Evolutionary conservation across 345 rosid genomes (phyloP).

Genomic region (Syzygium grande): DNA sequence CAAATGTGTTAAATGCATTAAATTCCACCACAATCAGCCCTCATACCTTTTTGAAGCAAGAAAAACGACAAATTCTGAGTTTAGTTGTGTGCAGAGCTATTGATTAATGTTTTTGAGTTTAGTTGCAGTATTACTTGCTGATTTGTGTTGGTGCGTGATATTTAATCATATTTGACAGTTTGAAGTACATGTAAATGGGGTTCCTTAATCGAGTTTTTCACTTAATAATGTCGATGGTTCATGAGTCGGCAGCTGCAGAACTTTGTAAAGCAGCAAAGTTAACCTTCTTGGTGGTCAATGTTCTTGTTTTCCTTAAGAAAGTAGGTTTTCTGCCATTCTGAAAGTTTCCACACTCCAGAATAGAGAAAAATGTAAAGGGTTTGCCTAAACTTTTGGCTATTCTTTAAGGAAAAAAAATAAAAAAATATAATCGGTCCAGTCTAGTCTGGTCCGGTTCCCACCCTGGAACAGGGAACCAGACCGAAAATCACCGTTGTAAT

Average conservation of each 20-base stretch:
- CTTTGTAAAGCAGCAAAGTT: neutral
- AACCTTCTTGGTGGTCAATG: neutral
- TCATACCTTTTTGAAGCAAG: neutral
- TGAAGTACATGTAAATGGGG: neutral
- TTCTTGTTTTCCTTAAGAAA: neutral
- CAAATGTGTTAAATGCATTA: neutral
- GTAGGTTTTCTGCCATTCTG: neutral
- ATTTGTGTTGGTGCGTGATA: neutral
- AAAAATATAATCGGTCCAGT: rapidly evolving
- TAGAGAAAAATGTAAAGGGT: neutral
- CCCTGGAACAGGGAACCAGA: neutral
- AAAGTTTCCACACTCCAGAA: neutral
- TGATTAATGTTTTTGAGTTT: neutral
- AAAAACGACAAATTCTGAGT: neutral
- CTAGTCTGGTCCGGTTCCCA: neutral
- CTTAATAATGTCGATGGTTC: neutral
- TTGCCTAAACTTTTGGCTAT: neutral
- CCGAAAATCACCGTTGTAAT: neutral
- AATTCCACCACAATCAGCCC: neutral
- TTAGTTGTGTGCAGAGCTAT: neutral
- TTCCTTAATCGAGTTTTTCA: neutral
- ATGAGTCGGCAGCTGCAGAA: neutral
- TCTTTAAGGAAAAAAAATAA: neutral
- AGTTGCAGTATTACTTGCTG: neutral
- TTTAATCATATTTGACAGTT: neutral